A percentile compares a stretch with the other conserved stretches of the same genome.
These are phyloP conservation scores for Calonectria pteridis DNA, from an alignment of 2,329 filamentous ascomycete genomes.

Conservation along the genomic window DNA sequence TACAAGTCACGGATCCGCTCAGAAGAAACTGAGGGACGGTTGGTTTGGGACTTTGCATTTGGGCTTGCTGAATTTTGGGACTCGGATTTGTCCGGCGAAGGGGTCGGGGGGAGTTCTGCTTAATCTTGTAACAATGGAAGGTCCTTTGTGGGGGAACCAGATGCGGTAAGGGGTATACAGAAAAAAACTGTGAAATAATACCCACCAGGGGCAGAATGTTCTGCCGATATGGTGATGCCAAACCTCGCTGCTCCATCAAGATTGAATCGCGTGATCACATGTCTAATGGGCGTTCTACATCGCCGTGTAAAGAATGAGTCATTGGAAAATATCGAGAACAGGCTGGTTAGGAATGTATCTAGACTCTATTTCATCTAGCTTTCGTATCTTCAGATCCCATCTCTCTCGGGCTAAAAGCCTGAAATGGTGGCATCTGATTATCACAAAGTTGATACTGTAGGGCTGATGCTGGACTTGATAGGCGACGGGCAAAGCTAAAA, in stretches of 20 bases:
- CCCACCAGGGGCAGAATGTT: conserved; percentile 35
- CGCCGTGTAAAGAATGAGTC: neutral
- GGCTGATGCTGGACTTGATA: neutral
- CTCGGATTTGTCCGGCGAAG: conserved; percentile 43
- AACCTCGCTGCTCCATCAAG: neutral
- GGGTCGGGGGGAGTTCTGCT: conserved; percentile 44
- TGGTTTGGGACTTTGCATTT: conserved; percentile 47
- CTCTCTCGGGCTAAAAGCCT: neutral
- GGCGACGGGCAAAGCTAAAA: neutral
- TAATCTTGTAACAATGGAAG: conserved; percentile 45
- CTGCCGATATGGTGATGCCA: conserved; percentile 24
- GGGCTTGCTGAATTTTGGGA: conserved; percentile 47
- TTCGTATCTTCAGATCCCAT: neutral
- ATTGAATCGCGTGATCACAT: conserved; percentile 28
- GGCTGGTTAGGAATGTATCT: neutral
- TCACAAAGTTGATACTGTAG: neutral
- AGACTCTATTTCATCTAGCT: neutral
- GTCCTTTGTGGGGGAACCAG: conserved; percentile 35
- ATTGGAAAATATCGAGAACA: neutral
- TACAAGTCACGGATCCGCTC: conserved; percentile 44
- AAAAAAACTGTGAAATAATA: conserved; percentile 45
- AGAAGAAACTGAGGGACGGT: conserved; percentile 41
- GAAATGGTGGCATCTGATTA: neutral
- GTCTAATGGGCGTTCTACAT: neutral
- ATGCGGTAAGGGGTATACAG: conserved; percentile 38